Base-by-base conservation (phyloP, 768 basidiomycete genomes). In the Cytidiella melzeri region DNA sequence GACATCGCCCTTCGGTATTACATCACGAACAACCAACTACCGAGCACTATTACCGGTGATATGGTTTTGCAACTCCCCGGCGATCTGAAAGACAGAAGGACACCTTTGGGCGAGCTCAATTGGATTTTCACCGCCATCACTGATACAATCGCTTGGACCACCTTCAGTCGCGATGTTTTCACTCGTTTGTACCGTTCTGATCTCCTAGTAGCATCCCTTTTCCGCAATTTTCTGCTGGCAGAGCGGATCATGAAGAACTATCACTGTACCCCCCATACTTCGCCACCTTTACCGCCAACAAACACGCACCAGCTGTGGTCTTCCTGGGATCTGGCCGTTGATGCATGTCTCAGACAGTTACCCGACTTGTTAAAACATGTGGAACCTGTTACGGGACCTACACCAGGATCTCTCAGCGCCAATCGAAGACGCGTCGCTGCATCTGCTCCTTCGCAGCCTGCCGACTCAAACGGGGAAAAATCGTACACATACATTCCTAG, bases 61-160 rank as follows among this genome's bases (percentile, higher is more conserved):
- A 89, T 92, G 87, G 85, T 94, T 27, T 82, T 89, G 76, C 89
- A 93, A 64, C 79, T 99, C 11, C 96, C 96, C 0, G 96, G 96
- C 7, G 94, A 97, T 63, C 78, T 98, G 52, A 96, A 95, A 67
- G 96, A 99, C 61, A 80, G 96, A 18, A 80, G 94, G 21, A 98
- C 96, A 0, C 94, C 96, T 1, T 73, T 99, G 0, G 96, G 96
- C 44, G 96, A 99, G 68, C 79, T 99, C n/a, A 96, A 95, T 64
- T 99, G 96, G 96, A 98, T 98, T 55, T 98, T 98, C 69, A 98
- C 93, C 1, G 92, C 95, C 27, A 90, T 99, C 48, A 98, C 96
- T 13, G 96, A 99, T 68, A 98, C 96, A 7, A 98, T 99, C 54
- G 96, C 96, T 5, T 99, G 96, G 96, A 94, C 94, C 12, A 90